Conservation (phyloP, 345 rosid species). For the Salix caprea region DNA sequence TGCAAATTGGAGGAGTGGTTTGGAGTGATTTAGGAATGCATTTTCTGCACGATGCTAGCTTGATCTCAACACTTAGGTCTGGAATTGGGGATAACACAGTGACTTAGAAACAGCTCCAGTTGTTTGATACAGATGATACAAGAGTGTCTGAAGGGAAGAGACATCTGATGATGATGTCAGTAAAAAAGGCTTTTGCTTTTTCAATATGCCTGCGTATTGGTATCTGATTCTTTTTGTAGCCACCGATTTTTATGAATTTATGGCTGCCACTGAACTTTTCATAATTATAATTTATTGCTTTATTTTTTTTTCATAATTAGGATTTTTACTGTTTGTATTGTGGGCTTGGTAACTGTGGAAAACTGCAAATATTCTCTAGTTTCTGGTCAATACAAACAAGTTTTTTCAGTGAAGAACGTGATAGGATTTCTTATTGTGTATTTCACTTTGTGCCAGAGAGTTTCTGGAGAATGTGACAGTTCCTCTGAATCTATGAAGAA, state of each 20-base stretch:
- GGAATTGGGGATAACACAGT: not conserved
- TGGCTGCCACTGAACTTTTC: not conserved
- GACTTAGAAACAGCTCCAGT: not conserved
- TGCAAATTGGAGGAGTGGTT: not conserved
- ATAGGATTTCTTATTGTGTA: conserved; percentile 14
- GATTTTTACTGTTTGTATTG: not conserved
- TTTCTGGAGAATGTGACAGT: conserved; percentile 56
- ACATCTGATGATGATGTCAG: not conserved
- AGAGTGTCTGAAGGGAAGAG: not conserved
- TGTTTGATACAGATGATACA: not conserved
- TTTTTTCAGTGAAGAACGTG: not conserved
- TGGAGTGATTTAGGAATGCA: not conserved
- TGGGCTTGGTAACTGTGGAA: not conserved
- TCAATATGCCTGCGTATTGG: not conserved
- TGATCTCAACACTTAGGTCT: not conserved
- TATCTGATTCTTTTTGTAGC: not conserved
- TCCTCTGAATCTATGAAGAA: conserved; percentile 47
- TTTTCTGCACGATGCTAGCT: not conserved
- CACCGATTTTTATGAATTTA: not conserved
- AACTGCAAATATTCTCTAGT: not conserved
- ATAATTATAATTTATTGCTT: not conserved
- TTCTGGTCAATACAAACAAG: not conserved
- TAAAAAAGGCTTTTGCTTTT: not conserved
- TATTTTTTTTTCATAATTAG: not conserved
- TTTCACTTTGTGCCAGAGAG: conserved; percentile 44